Evolutionary conservation across 768 basidiomycete genomes (phyloP), one percentile per base, ranked within the genome.

Genomic region (Neoboletus subvelutipes): DNA sequence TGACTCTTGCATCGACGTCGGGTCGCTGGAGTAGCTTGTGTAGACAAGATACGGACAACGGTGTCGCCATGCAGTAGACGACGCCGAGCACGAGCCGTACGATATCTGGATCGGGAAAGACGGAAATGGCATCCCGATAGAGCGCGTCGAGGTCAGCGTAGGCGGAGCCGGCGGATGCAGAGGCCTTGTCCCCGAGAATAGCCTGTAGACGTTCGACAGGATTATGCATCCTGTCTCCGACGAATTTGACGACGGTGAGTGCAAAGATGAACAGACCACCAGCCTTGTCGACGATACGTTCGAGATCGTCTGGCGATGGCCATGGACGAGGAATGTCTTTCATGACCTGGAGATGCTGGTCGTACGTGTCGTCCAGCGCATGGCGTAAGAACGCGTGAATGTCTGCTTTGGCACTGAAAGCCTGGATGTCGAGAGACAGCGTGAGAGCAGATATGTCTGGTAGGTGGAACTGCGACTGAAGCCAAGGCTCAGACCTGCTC

Each of bases 191-290:
- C 37, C 52, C 61, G 4, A 60, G 29, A 24, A 63, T 58, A 18
- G 41, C 57, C 31, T 66, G 56, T 5, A 66, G 45, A 26, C 64
- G 61, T 11, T 46, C 22, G 9, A 46, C 28, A 2, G 64, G 64
- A 43, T 60, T 45, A 26, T 60, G 64, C 17, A 58, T 59, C 34
- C 41, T 55, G 24, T 54, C 58, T 29, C 62, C 64, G 0, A 68
- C 55, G n/a, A 67, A 72, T 34, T 67, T 68, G 50, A 67, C 58
- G 20, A 71, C 65, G 0, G 69, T 71, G 10, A 64, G 56, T 1
- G 69, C 70, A 29, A 70, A 70, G 7, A 71, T 65, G 41, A 73
- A 73, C 24, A 71, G 48, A 18, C 71, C 67, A 1, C 52, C 63
- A 7, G 69, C 55, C 29, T 62, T 64, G 24, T 36, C 51, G 18